These are phyloP conservation scores for Diaporthe helianthi DNA, from an alignment of 2,329 filamentous ascomycete species.

Conservation along the genomic window DNA sequence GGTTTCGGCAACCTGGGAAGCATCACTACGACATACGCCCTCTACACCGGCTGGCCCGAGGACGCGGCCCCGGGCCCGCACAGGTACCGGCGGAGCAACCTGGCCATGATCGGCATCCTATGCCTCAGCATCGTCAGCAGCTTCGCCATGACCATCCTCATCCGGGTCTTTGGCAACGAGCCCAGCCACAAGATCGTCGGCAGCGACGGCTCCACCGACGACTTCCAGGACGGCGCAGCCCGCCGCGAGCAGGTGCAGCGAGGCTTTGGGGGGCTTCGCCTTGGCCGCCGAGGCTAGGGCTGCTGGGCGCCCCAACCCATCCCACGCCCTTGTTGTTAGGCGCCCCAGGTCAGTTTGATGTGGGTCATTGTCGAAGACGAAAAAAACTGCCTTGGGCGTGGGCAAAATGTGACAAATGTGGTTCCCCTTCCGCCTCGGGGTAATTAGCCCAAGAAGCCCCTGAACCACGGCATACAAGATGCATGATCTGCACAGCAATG, in stretches of 20 bases:
- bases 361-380: not conserved
- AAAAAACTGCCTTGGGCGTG: constrained; percentile 1
- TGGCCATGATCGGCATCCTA: constrained; percentile 87
- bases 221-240: constrained; percentile 67
- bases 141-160: constrained; percentile 69
- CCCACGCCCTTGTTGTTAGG: not conserved
- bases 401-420: constrained; percentile 32
- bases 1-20: constrained; percentile 87
- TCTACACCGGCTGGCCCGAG: constrained; percentile 86
- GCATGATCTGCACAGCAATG: not conserved
- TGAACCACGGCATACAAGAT: not conserved
- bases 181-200: constrained; percentile 54
- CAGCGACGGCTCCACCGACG: constrained; percentile 48
- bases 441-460: constrained; percentile 15
- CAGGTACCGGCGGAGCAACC: constrained; percentile 83
- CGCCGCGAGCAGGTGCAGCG: constrained; percentile 64
- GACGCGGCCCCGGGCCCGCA: constrained; percentile 73
- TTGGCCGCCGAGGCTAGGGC: constrained; percentile 38
- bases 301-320: not conserved
- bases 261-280: constrained; percentile 57
- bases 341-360: not conserved
- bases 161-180: constrained; percentile 65
- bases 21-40: constrained; percentile 85
- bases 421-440: constrained; percentile 23
- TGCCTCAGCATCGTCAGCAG: constrained; percentile 78